A percentile compares a stretch with the other conserved stretches of the same genome.
Evolutionary conservation across 2,329 filamentous ascomycete genomes (phyloP).

Genomic region (Sporothrix pallida): DNA sequence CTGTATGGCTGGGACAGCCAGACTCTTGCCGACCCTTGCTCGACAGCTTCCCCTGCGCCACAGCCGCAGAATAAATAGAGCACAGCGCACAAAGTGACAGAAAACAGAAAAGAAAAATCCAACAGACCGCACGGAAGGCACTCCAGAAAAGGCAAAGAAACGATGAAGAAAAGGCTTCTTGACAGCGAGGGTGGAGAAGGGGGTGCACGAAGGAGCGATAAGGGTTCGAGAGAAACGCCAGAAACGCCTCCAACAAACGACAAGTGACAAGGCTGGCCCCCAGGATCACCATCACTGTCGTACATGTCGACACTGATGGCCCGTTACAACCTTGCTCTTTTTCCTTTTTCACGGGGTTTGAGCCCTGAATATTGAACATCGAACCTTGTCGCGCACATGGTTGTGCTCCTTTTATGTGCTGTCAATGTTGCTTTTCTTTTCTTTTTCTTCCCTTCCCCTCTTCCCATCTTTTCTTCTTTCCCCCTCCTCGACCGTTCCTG

Average conservation of each 20-base stretch:
- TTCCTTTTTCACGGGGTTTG: neutral
- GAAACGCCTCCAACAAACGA: neutral
- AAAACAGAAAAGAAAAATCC: neutral
- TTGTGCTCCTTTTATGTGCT: too few relatives aligned
- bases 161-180: neutral
- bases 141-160: neutral
- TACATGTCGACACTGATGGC: neutral
- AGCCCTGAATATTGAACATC: neutral
- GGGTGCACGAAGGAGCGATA: neutral
- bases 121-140: too few relatives aligned
- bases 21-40: neutral
- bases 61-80: neutral
- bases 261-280: neutral
- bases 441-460: too few relatives aligned
- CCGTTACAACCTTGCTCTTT: too few relatives aligned
- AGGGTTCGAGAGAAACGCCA: neutral
- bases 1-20: neutral
- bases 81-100: neutral
- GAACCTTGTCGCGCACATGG: too few relatives aligned
- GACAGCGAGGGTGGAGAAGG: neutral
- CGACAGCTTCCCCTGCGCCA: neutral
- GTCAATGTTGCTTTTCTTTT: too few relatives aligned
- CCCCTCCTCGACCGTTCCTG: too few relatives aligned
- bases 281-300: conserved; percentile 21
- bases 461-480: too few relatives aligned